Percentiles rank a stretch among this genome's conserved stretches.
phyloP scores from a whole-genome alignment of 768 basidiomycete species.

The Sporobolomyces roseus region DNA sequence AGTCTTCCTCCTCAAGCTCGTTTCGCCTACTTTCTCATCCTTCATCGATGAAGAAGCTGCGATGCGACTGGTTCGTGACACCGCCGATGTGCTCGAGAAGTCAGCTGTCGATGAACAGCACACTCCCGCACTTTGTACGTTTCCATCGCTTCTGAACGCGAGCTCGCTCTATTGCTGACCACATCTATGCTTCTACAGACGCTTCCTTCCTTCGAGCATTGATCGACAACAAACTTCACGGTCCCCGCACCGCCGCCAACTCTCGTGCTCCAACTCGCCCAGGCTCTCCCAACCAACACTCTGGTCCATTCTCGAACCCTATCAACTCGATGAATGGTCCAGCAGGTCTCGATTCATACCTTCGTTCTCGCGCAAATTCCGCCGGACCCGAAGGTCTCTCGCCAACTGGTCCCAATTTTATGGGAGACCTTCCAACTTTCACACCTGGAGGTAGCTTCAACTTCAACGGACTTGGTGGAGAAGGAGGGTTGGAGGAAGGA shows the following conservation, averaged over 20 bases:
- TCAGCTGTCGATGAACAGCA: slow-evolving; percentile 74
- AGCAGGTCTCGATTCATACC: slow-evolving; percentile 26
- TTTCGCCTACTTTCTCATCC: slow-evolving; percentile 75
- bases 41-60: slow-evolving; percentile 71
- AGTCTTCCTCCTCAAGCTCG: slow-evolving; percentile 82
- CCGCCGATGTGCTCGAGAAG: slow-evolving; percentile 72
- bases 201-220: slow-evolving; percentile 39
- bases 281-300: slow-evolving; percentile 19
- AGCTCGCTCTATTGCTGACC: not conserved
- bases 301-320: not conserved
- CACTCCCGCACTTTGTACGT: slow-evolving; percentile 83
- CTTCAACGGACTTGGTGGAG: slow-evolving; percentile 17
- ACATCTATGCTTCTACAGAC: slow-evolving; percentile 7
- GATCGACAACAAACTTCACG: slow-evolving; percentile 41
- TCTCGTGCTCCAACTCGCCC: slow-evolving; percentile 37
- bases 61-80: slow-evolving; percentile 67
- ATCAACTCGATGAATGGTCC: not conserved
- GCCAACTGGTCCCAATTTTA: not conserved
- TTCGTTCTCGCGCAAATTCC: slow-evolving; percentile 24
- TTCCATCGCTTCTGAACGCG: slow-evolving; percentile 62
- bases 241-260: slow-evolving; percentile 32
- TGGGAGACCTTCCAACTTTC: slow-evolving; percentile 11
- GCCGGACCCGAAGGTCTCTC: slow-evolving; percentile 20
- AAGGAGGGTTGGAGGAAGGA: slow-evolving; percentile 4
- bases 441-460: slow-evolving; percentile 12